Evolutionary conservation across 2,329 filamentous ascomycete species (phyloP).

Genomic region (Trichoderma polysporum): DNA sequence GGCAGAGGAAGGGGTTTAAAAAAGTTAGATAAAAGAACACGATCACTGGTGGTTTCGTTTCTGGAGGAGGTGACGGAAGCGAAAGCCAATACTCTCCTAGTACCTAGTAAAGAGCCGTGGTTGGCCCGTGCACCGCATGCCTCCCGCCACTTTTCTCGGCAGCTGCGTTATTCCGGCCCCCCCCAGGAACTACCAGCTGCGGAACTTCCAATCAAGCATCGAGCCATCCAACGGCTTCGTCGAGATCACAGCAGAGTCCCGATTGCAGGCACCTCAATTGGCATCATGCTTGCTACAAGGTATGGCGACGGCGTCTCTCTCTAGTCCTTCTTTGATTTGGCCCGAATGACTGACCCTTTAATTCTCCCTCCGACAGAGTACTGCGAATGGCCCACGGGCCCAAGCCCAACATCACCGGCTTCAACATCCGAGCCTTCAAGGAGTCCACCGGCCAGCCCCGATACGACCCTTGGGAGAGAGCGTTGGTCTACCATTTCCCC

Average conservation of each 20-base stretch:
- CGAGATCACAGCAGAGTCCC: not conserved
- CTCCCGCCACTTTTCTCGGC: slow-evolving; percentile 5
- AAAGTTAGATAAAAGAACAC: slow-evolving; percentile 7
- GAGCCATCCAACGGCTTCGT: not conserved
- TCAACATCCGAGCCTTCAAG: slow-evolving; percentile 80
- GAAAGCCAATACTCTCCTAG: not conserved
- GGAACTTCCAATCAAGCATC: slow-evolving; percentile 6
- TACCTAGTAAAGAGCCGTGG: not conserved
- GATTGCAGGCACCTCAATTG: slow-evolving; percentile 16
- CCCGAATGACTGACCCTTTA: slow-evolving; percentile 7
- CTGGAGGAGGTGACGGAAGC: slow-evolving; percentile 19
- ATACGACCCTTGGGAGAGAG: slow-evolving; percentile 67
- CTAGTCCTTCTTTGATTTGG: not conserved
- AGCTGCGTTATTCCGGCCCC: slow-evolving; percentile 28
- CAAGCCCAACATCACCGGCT: slow-evolving; percentile 83
- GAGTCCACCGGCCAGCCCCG: slow-evolving; percentile 62
- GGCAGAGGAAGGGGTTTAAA: not conserved
- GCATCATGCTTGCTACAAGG: slow-evolving; percentile 44
- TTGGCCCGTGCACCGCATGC: slow-evolving; percentile 25
- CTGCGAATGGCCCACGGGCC: slow-evolving; percentile 54
- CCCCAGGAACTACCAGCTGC: not conserved
- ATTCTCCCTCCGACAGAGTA: slow-evolving; percentile 33
- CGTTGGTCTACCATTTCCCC: slow-evolving; percentile 45
- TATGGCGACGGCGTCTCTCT: slow-evolving; percentile 24
- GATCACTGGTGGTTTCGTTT: slow-evolving; percentile 2